These are phyloP conservation scores for Colletotrichum incanum DNA, from an alignment of 2,329 filamentous ascomycete species.

Conservation along the genomic window DNA sequence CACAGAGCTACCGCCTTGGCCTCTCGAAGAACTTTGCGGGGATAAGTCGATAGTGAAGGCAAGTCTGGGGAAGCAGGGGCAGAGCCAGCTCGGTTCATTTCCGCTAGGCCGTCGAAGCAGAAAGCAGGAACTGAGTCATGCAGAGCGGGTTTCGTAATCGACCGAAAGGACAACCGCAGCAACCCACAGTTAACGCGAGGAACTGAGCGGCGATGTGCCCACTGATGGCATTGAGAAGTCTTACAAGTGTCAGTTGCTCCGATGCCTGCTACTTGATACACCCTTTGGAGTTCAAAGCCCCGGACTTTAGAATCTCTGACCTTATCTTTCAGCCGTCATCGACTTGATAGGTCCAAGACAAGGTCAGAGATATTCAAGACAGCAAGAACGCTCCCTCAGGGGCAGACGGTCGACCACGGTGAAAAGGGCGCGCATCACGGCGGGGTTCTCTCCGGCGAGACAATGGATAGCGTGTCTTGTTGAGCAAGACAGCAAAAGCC, in stretches of 20 bases:
- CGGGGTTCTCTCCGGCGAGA: constrained; percentile 38
- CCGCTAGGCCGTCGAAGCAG: constrained; percentile 30
- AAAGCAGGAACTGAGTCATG: constrained; percentile 31
- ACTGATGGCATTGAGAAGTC: constrained; percentile 20
- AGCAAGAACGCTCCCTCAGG: constrained; percentile 18
- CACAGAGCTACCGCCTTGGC: constrained; percentile 28
- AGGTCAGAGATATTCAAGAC: neutral
- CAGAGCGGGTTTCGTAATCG: constrained; percentile 21
- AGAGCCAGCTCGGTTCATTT: constrained; percentile 44
- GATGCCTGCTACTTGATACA: neutral
- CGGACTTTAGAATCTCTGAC: constrained; percentile 9
- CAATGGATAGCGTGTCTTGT: constrained; percentile 18
- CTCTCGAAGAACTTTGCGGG: constrained; percentile 34
- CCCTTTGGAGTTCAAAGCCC: constrained; percentile 8
- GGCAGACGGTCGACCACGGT: constrained; percentile 7
- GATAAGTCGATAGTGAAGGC: constrained; percentile 17
- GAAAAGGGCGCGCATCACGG: neutral
- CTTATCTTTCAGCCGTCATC: neutral
- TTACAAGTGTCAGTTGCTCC: constrained; percentile 16
- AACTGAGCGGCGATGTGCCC: constrained; percentile 32
- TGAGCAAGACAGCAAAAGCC: constrained; percentile 24
- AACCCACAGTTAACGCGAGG: constrained; percentile 18
- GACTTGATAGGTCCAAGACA: constrained; percentile 15
- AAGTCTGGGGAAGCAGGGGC: constrained; percentile 43
- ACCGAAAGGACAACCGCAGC: constrained; percentile 9